Evolutionary conservation across 768 basidiomycete species (phyloP).

Genomic region (Boletus sp.): DNA sequence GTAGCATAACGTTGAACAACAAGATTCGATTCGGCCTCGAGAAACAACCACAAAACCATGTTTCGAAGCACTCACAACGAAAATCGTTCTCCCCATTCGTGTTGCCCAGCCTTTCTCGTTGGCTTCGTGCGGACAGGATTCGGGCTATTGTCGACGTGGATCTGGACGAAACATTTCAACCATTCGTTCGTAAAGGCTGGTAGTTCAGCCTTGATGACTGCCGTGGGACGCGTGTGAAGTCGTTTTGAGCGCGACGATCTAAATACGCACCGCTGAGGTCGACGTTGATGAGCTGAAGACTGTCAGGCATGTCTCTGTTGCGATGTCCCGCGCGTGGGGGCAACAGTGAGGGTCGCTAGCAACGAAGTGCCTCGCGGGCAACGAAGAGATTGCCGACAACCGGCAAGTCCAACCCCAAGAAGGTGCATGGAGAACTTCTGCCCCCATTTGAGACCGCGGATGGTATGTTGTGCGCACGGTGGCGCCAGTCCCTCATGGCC

Average conservation of each 20-base stretch:
- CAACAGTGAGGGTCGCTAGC: not conserved
- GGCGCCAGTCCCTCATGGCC: not conserved
- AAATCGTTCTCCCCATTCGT: slow-evolving; percentile 13
- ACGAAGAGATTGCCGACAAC: not conserved
- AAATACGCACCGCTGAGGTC: slow-evolving; percentile 16
- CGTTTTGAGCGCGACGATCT: not conserved
- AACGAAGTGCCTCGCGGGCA: not conserved
- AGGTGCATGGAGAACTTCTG: not conserved
- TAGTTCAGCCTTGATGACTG: slow-evolving; percentile 27
- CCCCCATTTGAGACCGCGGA: too few species aligned
- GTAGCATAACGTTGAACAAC: not conserved
- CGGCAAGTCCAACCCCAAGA: not conserved
- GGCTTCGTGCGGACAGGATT: slow-evolving; percentile 10
- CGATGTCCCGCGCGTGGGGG: not conserved
- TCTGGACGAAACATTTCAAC: slow-evolving; percentile 25
- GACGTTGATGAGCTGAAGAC: slow-evolving; percentile 25
- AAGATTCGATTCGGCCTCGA: not conserved
- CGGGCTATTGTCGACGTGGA: slow-evolving; percentile 17
- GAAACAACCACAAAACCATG: not conserved
- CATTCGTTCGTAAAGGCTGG: slow-evolving; percentile 16
- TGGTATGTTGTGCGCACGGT: not conserved
- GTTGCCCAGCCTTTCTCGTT: not conserved
- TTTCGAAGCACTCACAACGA: slow-evolving; percentile 12
- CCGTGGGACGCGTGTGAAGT: not conserved
- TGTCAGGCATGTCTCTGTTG: not conserved